Evolutionary conservation across 2,329 filamentous ascomycete genomes (phyloP).

Genomic region (Cercospora sp.): DNA sequence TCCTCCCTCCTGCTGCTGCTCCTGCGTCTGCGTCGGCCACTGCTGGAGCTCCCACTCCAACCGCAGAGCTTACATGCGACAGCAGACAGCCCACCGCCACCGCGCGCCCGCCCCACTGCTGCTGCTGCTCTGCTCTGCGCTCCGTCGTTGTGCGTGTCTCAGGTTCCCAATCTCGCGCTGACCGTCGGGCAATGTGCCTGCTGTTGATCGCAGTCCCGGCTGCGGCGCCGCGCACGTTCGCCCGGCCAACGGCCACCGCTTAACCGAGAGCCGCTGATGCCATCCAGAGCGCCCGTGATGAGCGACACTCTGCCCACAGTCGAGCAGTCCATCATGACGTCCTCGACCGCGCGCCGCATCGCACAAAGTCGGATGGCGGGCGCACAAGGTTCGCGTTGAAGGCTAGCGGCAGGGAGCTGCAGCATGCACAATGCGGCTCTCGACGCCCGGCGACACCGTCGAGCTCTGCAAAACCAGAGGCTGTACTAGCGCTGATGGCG

Average conservation of each 20-base stretch:
- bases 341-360: neutral
- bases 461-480: neutral
- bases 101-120: neutral
- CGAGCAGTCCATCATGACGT: conserved; percentile 8
- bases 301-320: neutral
- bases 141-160: neutral
- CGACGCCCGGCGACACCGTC: neutral
- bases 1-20: neutral
- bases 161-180: neutral
- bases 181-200: neutral
- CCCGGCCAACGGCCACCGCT: neutral
- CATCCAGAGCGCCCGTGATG: neutral
- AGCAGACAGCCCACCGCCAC: neutral
- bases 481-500: conserved; percentile 3
- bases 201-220: conserved; percentile 3
- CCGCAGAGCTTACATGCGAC: neutral
- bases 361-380: conserved; percentile 24
- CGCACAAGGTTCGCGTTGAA: conserved; percentile 22
- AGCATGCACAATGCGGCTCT: conserved; percentile 18
- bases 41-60: neutral
- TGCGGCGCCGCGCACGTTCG: neutral
- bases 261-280: neutral
- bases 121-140: neutral
- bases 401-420: conserved; percentile 21
- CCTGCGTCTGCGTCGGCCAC: neutral